Conservation (phyloP, 2,329 filamentous ascomycete species). For the Claviceps spartinae region DNA sequence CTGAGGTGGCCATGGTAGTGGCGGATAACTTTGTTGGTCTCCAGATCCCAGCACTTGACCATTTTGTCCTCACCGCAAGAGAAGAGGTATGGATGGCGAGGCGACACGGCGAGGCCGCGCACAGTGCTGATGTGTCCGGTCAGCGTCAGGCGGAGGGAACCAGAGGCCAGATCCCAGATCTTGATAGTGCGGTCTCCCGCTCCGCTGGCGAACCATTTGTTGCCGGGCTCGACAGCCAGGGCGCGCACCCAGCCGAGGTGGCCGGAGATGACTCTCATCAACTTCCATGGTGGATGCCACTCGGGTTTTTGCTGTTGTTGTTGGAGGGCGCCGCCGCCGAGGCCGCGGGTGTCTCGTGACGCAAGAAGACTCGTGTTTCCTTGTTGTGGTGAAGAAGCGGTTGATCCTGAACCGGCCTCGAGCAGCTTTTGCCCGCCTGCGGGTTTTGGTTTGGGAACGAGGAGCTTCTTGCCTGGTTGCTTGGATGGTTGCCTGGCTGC, state of each 20-base stretch:
- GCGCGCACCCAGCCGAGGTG: conserved; percentile 90
- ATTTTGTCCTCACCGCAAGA: conserved; percentile 98
- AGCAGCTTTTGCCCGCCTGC: conserved; percentile 26
- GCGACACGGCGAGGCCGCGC: conserved; percentile 79
- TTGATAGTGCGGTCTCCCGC: conserved; percentile 96
- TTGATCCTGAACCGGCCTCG: conserved; percentile 16
- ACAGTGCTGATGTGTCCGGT: conserved; percentile 94
- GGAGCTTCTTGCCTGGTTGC: conserved; percentile 15
- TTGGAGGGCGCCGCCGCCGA: conserved; percentile 7
- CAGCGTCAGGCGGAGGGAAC: conserved; percentile 69
- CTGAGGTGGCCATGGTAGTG: conserved; percentile 96
- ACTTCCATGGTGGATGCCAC: conserved; percentile 97
- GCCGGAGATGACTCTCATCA: conserved; percentile 93
- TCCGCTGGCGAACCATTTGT: conserved; percentile 94
- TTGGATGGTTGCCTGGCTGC: conserved; percentile 61
- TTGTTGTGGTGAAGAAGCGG: not conserved
- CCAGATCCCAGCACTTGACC: conserved; percentile 99
- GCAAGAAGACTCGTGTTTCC: conserved; percentile 17
- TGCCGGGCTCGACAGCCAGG: conserved; percentile 85
- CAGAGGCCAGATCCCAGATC: conserved; percentile 91
- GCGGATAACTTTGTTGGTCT: conserved; percentile 98
- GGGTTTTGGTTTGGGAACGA: conserved; percentile 9
- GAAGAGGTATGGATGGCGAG: conserved; percentile 90
- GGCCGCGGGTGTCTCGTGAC: conserved; percentile 12
- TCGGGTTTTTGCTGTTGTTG: conserved; percentile 53